Evolutionary conservation across 176 grass and related monocot species (phyloP), one percentile per base, ranked within the genome.

Genomic region (Carex littledalei): DNA sequence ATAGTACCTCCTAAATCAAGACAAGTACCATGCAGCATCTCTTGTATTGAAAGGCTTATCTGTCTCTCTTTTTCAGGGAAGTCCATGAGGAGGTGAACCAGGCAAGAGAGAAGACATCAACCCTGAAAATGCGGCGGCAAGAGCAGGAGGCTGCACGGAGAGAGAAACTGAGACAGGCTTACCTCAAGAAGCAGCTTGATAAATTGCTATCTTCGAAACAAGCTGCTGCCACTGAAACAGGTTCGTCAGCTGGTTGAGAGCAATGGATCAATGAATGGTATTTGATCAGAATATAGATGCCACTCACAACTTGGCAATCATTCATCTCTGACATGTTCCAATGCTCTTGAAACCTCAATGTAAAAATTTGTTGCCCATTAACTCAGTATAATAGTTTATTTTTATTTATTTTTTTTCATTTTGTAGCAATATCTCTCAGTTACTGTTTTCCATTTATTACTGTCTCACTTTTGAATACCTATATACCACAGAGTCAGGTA

Each of bases 81-180:
- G 89, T 98, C 86, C 96, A 98, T 58, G 91, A 92, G 83, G 96
- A 98, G 86, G 96, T 88, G 50, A 95, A 81, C 65, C 88, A 94
- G 81, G 96, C 88, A 81, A 98, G 93, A 64, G 88, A 95, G 31
- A 95, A 92, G 71, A 78, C 93, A 45, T 90, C 93, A 50, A 91
- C 88, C 2, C 57, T 92, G 52, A 95, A 91, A 90, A 81, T 87
- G 57, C 81, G 89, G 18, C 82, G 93, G 69, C 96, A 98, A 88
- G 96, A 98, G 39, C 93, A 94, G 81, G 93, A 95, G 80, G 85
- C 61, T 78, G 87, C 93, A 59, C 88, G 96, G 66, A 87, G 93
- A 85, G 93, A 95, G 85, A 98, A 94, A 94, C 86, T 98, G 5
- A 91, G 71, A 85, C 96, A 98, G 61, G 93, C 93, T 74, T 98